phyloP scores from a whole-genome alignment of 164 flowering plant species.

The Nymphaea thermarum region DNA sequence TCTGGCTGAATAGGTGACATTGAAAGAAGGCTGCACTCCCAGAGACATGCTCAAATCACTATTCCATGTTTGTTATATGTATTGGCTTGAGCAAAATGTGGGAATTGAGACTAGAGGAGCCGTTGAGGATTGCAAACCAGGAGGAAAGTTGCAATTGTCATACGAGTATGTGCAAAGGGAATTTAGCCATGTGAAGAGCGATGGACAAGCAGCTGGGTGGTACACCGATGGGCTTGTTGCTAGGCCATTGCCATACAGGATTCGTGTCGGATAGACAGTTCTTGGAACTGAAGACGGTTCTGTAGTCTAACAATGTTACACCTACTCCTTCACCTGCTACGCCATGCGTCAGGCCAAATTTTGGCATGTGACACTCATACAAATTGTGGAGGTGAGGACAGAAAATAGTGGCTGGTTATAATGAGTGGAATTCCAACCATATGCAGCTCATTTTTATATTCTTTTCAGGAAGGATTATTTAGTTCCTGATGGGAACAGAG shows the following conservation, averaged over 20 bases:
- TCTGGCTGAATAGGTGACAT: conserved; percentile 48
- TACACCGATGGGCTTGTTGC: conserved; percentile 77
- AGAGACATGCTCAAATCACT: conserved; percentile 86
- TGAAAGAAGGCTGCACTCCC: conserved; percentile 54
- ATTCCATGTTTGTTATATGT: conserved; percentile 82
- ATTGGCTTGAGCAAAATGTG: conserved; percentile 87
- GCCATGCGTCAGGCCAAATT: neutral
- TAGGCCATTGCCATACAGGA: conserved; percentile 64
- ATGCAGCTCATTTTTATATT: neutral
- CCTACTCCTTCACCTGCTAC: neutral
- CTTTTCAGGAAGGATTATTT: too few relatives aligned
- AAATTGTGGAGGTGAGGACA: neutral
- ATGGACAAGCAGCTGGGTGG: conserved; percentile 73
- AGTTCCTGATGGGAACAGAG: too few relatives aligned
- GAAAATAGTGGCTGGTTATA: neutral
- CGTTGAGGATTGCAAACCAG: conserved; percentile 50
- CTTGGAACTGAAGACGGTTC: neutral
- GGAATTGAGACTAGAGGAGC: conserved; percentile 44
- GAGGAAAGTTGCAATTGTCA: conserved; percentile 75
- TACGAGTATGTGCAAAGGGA: conserved; percentile 76
- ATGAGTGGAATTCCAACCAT: too few relatives aligned
- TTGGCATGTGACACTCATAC: neutral
- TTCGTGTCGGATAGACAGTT: conserved; percentile 17
- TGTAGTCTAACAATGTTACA: neutral
- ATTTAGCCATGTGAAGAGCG: conserved; percentile 63